Conservation (phyloP, 2,329 filamentous ascomycete species). For the Colletotrichum eremochloae region DNA sequence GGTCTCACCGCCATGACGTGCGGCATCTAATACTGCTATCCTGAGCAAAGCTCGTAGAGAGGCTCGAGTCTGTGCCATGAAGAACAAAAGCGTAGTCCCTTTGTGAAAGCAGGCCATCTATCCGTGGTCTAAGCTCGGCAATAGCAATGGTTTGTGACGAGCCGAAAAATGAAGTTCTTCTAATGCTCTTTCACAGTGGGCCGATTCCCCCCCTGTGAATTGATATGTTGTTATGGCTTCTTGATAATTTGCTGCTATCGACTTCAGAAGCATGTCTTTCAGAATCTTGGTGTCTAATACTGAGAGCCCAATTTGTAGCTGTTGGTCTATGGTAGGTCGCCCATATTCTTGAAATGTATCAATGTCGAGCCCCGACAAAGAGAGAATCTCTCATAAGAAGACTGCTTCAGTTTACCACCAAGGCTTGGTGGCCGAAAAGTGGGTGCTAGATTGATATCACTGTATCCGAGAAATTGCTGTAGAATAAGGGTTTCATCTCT, state of each 20-base stretch:
- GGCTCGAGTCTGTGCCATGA: slow-evolving; percentile 12
- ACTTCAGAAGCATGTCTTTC: not conserved
- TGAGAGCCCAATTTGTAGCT: slow-evolving; percentile 33
- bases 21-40: slow-evolving; percentile 38
- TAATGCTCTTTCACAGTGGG: slow-evolving; percentile 37
- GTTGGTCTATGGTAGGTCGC: slow-evolving; percentile 26
- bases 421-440: not conserved
- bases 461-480: slow-evolving; percentile 28
- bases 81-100: slow-evolving; percentile 28
- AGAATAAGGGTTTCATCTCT: slow-evolving; percentile 39
- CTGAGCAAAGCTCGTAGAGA: slow-evolving; percentile 40
- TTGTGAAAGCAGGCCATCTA: slow-evolving; percentile 11
- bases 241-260: not conserved
- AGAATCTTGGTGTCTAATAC: slow-evolving; percentile 32
- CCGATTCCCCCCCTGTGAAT: slow-evolving; percentile 22
- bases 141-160: slow-evolving; percentile 32
- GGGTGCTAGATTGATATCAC: slow-evolving; percentile 7
- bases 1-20: not conserved
- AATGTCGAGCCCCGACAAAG: slow-evolving; percentile 38
- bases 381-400: slow-evolving; percentile 33
- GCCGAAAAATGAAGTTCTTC: slow-evolving; percentile 33
- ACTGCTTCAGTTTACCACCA: slow-evolving; percentile 7
- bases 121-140: slow-evolving; percentile 20
- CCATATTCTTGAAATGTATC: slow-evolving; percentile 41
- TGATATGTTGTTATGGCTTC: slow-evolving; percentile 33